A percentile compares a stretch with the other conserved stretches of the same genome.
These are phyloP conservation scores for Syzygium malaccense DNA, from an alignment of 441 rosid species.

Conservation along the genomic window DNA sequence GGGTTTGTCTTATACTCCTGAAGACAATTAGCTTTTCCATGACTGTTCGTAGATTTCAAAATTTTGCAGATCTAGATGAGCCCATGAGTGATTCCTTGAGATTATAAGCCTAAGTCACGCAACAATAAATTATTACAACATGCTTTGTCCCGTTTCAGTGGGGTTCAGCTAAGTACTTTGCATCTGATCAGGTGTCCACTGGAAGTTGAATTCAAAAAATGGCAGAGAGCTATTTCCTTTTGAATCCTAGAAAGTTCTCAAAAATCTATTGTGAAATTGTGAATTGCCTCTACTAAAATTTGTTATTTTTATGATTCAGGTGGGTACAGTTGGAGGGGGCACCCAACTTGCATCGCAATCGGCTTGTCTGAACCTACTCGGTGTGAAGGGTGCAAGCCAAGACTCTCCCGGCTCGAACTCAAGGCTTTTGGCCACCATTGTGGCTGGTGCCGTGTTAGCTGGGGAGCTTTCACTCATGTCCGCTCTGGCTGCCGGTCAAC, in stretches of 20 bases:
- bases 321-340: conserved; percentile 35
- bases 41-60: neutral
- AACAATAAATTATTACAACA: neutral
- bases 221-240: neutral
- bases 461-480: conserved; percentile 34
- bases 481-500: conserved; percentile 28
- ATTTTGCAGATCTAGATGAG: neutral
- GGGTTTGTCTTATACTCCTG: neutral
- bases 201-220: neutral
- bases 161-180: neutral
- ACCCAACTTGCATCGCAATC: conserved; percentile 32
- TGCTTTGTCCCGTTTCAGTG: neutral
- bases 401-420: conserved; percentile 28
- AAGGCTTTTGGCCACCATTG: conserved; percentile 24
- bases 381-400: conserved; percentile 23
- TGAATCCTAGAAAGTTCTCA: neutral
- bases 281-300: neutral
- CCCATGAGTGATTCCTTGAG: neutral
- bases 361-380: conserved; percentile 32
- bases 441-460: conserved; percentile 29
- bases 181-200: neutral
- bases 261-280: neutral
- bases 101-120: neutral
- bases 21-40: neutral
- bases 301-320: conserved; percentile 6